Percentiles rank a stretch among this genome's conserved stretches.
Evolutionary conservation across 2,329 filamentous ascomycete genomes (phyloP).

Genomic region (Botrytis elliptica): DNA sequence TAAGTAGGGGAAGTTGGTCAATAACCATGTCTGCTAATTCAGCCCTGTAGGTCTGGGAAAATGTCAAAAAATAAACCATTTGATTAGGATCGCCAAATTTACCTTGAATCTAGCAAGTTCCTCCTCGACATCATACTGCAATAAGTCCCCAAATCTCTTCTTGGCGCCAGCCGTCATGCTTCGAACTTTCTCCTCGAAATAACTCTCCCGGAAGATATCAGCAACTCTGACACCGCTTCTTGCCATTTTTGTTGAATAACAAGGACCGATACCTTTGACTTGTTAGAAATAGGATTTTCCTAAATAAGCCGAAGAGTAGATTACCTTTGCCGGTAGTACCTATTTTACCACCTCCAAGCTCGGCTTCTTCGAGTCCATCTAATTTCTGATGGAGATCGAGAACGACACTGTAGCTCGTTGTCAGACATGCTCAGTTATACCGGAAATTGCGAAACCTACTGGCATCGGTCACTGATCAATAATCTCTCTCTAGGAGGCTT

Average conservation of each 20-base stretch:
- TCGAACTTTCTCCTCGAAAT: constrained; percentile 66
- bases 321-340: constrained; percentile 45
- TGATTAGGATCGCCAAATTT: constrained; percentile 27
- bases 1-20: constrained; percentile 62
- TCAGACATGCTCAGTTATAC: neutral
- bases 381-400: constrained; percentile 65
- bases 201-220: constrained; percentile 65
- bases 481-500: constrained; percentile 53
- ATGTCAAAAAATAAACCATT: constrained; percentile 1
- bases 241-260: constrained; percentile 59
- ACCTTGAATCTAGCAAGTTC: constrained; percentile 61
- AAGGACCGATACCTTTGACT: constrained; percentile 51
- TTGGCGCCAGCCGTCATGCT: constrained; percentile 60
- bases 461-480: constrained; percentile 54
- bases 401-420: constrained; percentile 56
- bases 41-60: constrained; percentile 47
- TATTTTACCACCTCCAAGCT: constrained; percentile 46
- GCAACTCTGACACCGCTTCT: constrained; percentile 65
- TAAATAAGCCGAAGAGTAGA: constrained; percentile 24
- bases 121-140: constrained; percentile 65
- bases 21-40: constrained; percentile 61
- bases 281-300: neutral
- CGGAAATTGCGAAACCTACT: constrained; percentile 8
- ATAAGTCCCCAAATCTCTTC: constrained; percentile 66
- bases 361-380: constrained; percentile 65